Conservation (phyloP, 2,329 filamentous ascomycete species). For the Penicillium occitanis region DNA sequence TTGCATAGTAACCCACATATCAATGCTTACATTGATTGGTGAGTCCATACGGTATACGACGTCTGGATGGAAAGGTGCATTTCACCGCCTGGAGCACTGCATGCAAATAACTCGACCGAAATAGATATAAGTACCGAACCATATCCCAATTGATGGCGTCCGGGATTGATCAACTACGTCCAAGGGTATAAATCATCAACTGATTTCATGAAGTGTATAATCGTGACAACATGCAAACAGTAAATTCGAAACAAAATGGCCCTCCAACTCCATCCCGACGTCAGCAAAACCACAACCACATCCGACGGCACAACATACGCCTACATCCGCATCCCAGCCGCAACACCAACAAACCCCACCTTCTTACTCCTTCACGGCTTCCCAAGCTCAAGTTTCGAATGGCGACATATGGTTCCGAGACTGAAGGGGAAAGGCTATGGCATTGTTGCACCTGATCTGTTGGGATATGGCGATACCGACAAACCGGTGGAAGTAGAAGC, state of each 20-base stretch:
- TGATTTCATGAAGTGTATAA: too few relatives aligned
- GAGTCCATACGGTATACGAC: not conserved
- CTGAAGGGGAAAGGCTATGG: constrained; percentile 44
- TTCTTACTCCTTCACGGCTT: constrained; percentile 53
- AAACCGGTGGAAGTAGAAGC: constrained; percentile 30
- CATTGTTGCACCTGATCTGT: constrained; percentile 45
- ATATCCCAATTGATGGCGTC: not conserved
- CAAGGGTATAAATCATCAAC: too few relatives aligned
- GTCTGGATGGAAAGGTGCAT: not conserved
- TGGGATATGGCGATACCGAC: constrained; percentile 41
- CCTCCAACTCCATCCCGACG: constrained; percentile 14
- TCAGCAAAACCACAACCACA: constrained; percentile 14
- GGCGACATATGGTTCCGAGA: constrained; percentile 39
- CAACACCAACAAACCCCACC: constrained; percentile 29
- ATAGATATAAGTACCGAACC: not conserved
- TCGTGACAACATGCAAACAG: not conserved
- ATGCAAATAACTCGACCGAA: not conserved
- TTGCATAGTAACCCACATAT: not conserved
- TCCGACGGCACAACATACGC: constrained; percentile 26
- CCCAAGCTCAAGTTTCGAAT: constrained; percentile 49
- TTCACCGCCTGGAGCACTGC: not conserved
- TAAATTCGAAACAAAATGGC: constrained; percentile 3
- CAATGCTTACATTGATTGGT: not conserved
- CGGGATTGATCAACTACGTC: too few relatives aligned
- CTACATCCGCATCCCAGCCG: constrained; percentile 31